Base-by-base conservation (phyloP, 116 monocot genomes). In the Papilionanthe hybrid region DNA sequence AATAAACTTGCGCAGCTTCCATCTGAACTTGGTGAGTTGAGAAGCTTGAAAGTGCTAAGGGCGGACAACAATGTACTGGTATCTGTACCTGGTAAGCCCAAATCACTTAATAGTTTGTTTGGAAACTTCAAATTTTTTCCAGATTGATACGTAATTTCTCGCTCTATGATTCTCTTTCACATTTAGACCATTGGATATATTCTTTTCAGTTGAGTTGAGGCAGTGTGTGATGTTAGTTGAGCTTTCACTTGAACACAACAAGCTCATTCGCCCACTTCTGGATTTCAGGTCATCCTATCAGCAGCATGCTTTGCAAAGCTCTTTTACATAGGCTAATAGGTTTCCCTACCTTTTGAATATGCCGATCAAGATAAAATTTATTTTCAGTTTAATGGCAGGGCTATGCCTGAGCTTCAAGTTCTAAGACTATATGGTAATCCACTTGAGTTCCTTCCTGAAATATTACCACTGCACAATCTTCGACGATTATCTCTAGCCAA, bases 381-480 rank as follows among this genome's bases (percentile, higher is more conserved):
- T 82, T 74, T 85, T 91, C 85, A 86, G 86, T 88, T 87, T 81
- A 75, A 65, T 86, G 82, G 80, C 98, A 98, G 98, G 87, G 90
- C 94, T 80, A 94, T 98, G 98, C 50, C 91, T 17, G 91, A 91
- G 85, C 87, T 98, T 83, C 88, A 86, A 73, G 84, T 98, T 82
- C 80, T 98, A 55, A 91, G 93, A 75, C 80, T 98, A 29, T 98
- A 94, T 90, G 92, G 94, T 42, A 98, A 98, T 84, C 98, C 98
- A 84, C 90, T 98, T 41, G 98, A 98, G 81, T 98, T 98, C 83
- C 98, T 98, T 80, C 98, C 98, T 79, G 94, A 98, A 86, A 94
- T 98, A 82, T 85, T 98, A 19, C 98, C 93, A 32, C 79, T 98
- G 43, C 80, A 88, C 42, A 98, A 91, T 78, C 88, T 98, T 81